Conservation (phyloP, 495 filamentous ascomycete genomes). For the Aspergillus campestris region DNA sequence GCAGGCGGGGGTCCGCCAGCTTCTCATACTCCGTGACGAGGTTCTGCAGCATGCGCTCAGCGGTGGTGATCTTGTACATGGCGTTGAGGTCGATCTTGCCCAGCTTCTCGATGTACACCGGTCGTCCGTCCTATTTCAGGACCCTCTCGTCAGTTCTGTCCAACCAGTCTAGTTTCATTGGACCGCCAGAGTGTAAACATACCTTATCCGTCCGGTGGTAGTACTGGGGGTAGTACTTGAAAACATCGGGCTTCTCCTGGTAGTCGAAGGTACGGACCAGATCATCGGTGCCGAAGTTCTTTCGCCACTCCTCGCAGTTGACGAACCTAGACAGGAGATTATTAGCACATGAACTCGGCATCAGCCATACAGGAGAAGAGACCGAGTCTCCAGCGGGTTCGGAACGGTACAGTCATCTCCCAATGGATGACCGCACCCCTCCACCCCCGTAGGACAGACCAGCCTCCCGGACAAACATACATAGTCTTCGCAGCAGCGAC, state of each 20-base stretch:
- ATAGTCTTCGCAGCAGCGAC: slow-evolving; percentile 76
- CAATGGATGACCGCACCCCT: no score
- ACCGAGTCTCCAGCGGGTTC: no score
- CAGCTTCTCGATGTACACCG: slow-evolving; percentile 92
- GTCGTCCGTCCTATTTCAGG: slow-evolving; percentile 71
- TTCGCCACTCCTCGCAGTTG: slow-evolving; percentile 84
- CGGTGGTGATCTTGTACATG: slow-evolving; percentile 89
- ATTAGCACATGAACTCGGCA: slow-evolving; percentile 1
- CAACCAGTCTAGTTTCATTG: not conserved
- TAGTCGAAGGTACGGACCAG: slow-evolving; percentile 77
- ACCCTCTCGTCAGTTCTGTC: slow-evolving; percentile 6
- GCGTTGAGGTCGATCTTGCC: slow-evolving; percentile 84
- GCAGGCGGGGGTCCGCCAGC: slow-evolving; percentile 81
- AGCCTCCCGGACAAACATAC: slow-evolving; percentile 40
- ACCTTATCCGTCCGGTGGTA: slow-evolving; percentile 99
- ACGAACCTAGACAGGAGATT: slow-evolving; percentile 61
- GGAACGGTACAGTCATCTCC: no score
- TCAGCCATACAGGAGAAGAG: no score
- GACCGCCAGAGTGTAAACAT: slow-evolving; percentile 9
- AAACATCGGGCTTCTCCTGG: slow-evolving; percentile 76
- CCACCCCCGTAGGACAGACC: no score
- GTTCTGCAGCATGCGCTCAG: slow-evolving; percentile 91
- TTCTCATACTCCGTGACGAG: slow-evolving; percentile 96
- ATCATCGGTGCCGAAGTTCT: slow-evolving; percentile 79
- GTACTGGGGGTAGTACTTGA: slow-evolving; percentile 95